A percentile compares a stretch with the other conserved stretches of the same genome.
These are phyloP conservation scores for Noccaea bulbosa DNA, from an alignment of 345 rosid genomes.

Conservation along the genomic window DNA sequence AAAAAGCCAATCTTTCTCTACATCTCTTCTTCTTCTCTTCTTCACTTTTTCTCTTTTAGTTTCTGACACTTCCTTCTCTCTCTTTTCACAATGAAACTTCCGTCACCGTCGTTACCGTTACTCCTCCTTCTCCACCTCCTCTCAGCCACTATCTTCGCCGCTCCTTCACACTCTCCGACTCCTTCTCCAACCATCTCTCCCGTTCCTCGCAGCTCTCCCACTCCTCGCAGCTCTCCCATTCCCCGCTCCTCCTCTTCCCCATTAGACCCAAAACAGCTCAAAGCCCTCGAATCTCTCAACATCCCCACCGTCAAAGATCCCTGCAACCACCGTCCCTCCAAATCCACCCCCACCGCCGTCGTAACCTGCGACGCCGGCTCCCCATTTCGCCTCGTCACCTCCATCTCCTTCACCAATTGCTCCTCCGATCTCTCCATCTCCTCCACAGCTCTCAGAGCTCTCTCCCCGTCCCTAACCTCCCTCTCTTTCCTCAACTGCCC, in stretches of 20 bases:
- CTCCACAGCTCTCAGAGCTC: constrained; percentile 69
- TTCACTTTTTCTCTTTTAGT: constrained; percentile 7
- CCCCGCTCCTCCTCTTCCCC: constrained; percentile 48
- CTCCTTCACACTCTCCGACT: constrained; percentile 47
- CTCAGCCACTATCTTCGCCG: constrained; percentile 36
- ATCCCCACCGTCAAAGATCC: constrained; percentile 70
- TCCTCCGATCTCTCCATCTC: constrained; percentile 66
- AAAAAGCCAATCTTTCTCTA: constrained; percentile 37
- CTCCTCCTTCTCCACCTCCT: constrained; percentile 44
- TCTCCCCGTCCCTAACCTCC: constrained; percentile 63
- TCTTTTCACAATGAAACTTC: constrained; percentile 52
- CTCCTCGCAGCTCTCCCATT: constrained; percentile 23
- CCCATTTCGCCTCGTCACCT: constrained; percentile 76
- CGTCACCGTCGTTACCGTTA: constrained; percentile 41
- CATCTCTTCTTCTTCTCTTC: constrained; percentile 7
- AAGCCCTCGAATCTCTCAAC: constrained; percentile 74
- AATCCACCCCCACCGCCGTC: constrained; percentile 56
- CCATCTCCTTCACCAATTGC: constrained; percentile 82
- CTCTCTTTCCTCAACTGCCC: constrained; percentile 80
- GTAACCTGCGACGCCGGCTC: constrained; percentile 58
- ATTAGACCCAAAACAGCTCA: constrained; percentile 77
- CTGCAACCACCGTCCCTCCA: constrained; percentile 59
- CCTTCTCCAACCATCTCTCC: constrained; percentile 40
- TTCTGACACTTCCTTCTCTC: constrained; percentile 29
- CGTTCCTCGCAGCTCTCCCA: constrained; percentile 20